These are phyloP conservation scores for Lophiotrema nucula DNA, from an alignment of 495 filamentous ascomycete genomes.

Conservation along the genomic window DNA sequence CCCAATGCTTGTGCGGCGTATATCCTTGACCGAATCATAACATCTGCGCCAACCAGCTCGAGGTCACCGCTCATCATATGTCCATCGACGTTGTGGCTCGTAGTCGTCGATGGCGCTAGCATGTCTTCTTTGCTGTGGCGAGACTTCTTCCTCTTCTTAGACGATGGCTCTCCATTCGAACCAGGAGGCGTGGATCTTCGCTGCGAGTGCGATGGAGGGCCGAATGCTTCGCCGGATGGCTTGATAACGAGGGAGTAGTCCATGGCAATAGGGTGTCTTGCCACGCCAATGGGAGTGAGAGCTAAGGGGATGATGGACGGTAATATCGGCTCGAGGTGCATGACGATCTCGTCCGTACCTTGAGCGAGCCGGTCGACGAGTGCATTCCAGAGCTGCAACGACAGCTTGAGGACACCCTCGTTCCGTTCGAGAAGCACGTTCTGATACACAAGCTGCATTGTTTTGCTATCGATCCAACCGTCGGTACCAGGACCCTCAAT, in stretches of 20 bases:
- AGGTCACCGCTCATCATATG: slow-evolving; percentile 97
- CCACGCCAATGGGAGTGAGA: slow-evolving; percentile 86
- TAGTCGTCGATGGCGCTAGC: slow-evolving; percentile 43
- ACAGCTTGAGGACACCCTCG: slow-evolving; percentile 71
- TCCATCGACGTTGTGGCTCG: slow-evolving; percentile 88
- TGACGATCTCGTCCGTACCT: slow-evolving; percentile 6
- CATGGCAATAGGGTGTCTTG: slow-evolving; percentile 86
- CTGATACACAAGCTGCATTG: slow-evolving; percentile 85
- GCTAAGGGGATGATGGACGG: slow-evolving; percentile 75
- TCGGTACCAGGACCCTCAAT: slow-evolving; percentile 79
- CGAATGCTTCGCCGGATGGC: slow-evolving; percentile 85
- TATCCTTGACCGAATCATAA: slow-evolving; percentile 82
- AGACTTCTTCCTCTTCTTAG: slow-evolving; percentile 76
- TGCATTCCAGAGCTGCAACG: slow-evolving; percentile 82
- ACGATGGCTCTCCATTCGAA: slow-evolving; percentile 48
- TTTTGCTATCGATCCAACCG: slow-evolving; percentile 89
- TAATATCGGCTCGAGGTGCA: slow-evolving; percentile 61
- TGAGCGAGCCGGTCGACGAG: slow-evolving; percentile 63
- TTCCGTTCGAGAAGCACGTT: slow-evolving; percentile 93
- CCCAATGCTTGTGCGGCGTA: slow-evolving; percentile 83
- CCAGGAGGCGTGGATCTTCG: slow-evolving; percentile 62
- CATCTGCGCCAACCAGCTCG: slow-evolving; percentile 86
- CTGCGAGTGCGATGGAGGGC: slow-evolving; percentile 18
- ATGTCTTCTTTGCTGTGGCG: slow-evolving; percentile 70
- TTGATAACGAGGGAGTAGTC: slow-evolving; percentile 84